Base-by-base conservation (phyloP, 2,329 filamentous ascomycete genomes). In the Colletotrichum orchidophilum region DNA sequence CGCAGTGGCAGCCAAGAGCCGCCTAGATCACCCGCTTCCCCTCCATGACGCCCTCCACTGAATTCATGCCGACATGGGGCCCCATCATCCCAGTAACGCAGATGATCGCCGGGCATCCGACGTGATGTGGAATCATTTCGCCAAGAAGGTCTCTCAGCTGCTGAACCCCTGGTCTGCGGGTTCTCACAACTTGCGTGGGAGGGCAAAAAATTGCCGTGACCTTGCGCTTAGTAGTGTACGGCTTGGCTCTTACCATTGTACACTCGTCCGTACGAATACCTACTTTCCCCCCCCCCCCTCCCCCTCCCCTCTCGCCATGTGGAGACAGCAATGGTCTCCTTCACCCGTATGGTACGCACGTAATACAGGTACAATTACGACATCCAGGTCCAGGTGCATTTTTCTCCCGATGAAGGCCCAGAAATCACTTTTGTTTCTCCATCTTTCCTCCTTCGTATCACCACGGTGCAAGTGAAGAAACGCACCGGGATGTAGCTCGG, bases 111-210 rank as follows among this genome's bases (percentile, higher is more conserved):
- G 50, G 46, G 57, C 62, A 60, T 42, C 50, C 42, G 39, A 50
- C 50, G 60, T 61, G 67, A 66, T 66, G 63, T 70, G 67, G 55
- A 66, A 66, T 70, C 55, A 66, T 29, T 55, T 66, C 50, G 49
- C 62, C 49, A 61, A 61, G 49, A 13, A 31, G 5, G 13, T 53
- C 50, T n/a, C 24, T 70, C 61, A 18, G 61, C 26, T 52, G 46
- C 33, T 18, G 39, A 54, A 50, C 13, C 53, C 35, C 54, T 59
- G 55, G 31, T 18, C 24, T 29, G 15, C 29, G 12, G 24, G 8
- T 18, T 18, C 13, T 52, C 21, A 53, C 18, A 6, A 24, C 21
- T 27, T 31, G 42, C 21, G 9, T 13, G 46, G 42, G 29, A 5
- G 18, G 13, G 29, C 13, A 12, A 49, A 46, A 15, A 18, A 31